These are phyloP conservation scores for Torulaspora microellipsoides DNA, from an alignment of 805 yeast species.

Conservation along the genomic window DNA sequence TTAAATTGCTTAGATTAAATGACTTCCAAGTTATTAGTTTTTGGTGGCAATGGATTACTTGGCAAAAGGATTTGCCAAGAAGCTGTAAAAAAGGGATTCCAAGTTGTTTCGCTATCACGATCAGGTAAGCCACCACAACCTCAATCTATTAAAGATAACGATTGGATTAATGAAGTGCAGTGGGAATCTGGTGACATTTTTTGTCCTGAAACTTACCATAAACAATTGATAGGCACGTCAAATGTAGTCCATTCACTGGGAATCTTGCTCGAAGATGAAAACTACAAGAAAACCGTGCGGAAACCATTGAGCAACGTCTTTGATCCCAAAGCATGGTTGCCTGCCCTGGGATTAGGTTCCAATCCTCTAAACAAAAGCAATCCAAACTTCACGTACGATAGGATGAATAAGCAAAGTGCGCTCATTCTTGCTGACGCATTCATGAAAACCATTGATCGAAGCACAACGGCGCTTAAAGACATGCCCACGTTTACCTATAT, in stretches of 20 bases:
- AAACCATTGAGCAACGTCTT: slow-evolving; percentile 6
- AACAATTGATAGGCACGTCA: slow-evolving; percentile 44
- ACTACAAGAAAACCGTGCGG: slow-evolving; percentile 56
- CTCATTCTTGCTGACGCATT: slow-evolving; percentile 56
- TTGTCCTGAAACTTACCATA: slow-evolving; percentile 52
- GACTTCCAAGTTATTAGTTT: slow-evolving; percentile 47
- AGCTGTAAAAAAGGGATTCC: slow-evolving; percentile 56
- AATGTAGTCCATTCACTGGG: slow-evolving; percentile 86
- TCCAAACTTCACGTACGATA: slow-evolving; percentile 47
- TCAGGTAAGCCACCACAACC: slow-evolving; percentile 50
- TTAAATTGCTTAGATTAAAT: neutral
- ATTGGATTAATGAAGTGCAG: slow-evolving; percentile 54
- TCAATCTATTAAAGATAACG: slow-evolving; percentile 26
- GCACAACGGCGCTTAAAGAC: slow-evolving; percentile 11
- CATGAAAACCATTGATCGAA: slow-evolving; percentile 26
- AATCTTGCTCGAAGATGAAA: slow-evolving; percentile 59
- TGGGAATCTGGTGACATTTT: slow-evolving; percentile 71
- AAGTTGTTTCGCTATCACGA: slow-evolving; percentile 65
- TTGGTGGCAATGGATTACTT: slow-evolving; percentile 87
- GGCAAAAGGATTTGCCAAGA: slow-evolving; percentile 68
- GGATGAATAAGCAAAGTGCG: slow-evolving; percentile 68
- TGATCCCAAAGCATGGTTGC: slow-evolving; percentile 6
- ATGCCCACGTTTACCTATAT: slow-evolving; percentile 61
- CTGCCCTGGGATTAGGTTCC: slow-evolving; percentile 37
- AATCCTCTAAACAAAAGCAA: slow-evolving; percentile 50